A percentile compares a stretch with the other conserved stretches of the same genome.
phyloP scores from a whole-genome alignment of 441 rosid genomes.

The Populus hybrid region DNA sequence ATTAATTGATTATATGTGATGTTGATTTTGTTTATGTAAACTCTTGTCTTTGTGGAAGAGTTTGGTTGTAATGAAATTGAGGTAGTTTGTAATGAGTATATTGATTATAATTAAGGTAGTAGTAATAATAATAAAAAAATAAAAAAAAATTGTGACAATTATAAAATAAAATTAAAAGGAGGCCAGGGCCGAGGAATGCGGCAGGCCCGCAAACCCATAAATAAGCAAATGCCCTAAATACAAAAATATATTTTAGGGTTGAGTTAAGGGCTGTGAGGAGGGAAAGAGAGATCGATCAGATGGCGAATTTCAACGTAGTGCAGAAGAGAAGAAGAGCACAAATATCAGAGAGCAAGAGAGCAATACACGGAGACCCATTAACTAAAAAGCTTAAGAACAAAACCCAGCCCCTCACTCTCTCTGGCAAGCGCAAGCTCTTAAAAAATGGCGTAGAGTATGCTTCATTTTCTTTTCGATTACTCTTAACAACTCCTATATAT shows the following conservation, averaged over 20 bases:
- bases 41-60: no score
- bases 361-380: slow-evolving; percentile 58
- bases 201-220: no score
- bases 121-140: no score
- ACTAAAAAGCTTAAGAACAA: slow-evolving; percentile 53
- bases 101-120: no score
- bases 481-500: background rate
- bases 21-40: no score
- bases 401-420: slow-evolving; percentile 41
- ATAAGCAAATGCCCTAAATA: no score
- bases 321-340: slow-evolving; percentile 67
- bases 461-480: background rate
- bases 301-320: slow-evolving; percentile 81
- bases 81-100: no score
- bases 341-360: slow-evolving; percentile 52
- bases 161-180: no score
- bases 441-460: slow-evolving; percentile 69
- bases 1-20: no score
- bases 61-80: no score
- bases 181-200: background rate
- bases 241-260: slow-evolving; percentile 24
- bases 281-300: slow-evolving; percentile 18
- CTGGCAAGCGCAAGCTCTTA: slow-evolving; percentile 69
- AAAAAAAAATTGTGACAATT: no score
- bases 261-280: background rate